Evolutionary conservation across 805 yeast species (phyloP).

Genomic region (Wickerhamiella bombiphila): DNA sequence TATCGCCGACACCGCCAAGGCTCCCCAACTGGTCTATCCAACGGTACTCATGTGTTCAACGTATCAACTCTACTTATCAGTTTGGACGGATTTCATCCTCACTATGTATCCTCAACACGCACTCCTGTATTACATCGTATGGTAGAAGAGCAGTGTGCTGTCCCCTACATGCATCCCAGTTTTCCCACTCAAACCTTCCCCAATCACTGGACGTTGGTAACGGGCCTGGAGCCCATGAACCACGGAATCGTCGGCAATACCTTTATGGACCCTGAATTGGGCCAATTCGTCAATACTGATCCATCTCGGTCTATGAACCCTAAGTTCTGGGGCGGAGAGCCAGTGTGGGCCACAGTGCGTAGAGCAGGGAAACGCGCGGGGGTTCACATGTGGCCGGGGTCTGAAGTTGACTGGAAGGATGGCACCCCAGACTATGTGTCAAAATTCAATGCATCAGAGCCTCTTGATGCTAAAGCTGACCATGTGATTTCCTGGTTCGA

Average conservation of each 20-base stretch:
- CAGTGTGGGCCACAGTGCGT: slow-evolving; percentile 69
- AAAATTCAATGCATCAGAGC: slow-evolving; percentile 49
- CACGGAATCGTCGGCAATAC: slow-evolving; percentile 83
- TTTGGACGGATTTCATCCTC: slow-evolving; percentile 85
- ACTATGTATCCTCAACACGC: slow-evolving; percentile 45
- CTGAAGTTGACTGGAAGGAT: slow-evolving; percentile 49
- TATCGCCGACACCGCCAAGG: slow-evolving; percentile 1
- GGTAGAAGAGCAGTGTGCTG: slow-evolving; percentile 40
- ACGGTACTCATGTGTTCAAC: slow-evolving; percentile 54
- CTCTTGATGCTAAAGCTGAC: slow-evolving; percentile 40
- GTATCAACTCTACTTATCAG: slow-evolving; percentile 75
- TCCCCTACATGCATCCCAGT: slow-evolving; percentile 71
- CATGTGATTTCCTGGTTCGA: slow-evolving; percentile 59
- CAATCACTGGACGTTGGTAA: slow-evolving; percentile 81
- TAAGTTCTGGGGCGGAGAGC: slow-evolving; percentile 85
- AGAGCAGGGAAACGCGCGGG: slow-evolving; percentile 49
- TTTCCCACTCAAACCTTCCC: slow-evolving; percentile 86
- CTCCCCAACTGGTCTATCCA: slow-evolving; percentile 20
- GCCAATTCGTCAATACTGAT: slow-evolving; percentile 50
- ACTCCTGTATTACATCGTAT: slow-evolving; percentile 63
- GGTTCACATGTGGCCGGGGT: slow-evolving; percentile 96
- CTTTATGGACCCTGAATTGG: slow-evolving; percentile 47
- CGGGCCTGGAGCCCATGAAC: slow-evolving; percentile 68
- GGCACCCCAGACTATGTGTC: slow-evolving; percentile 43
- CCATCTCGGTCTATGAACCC: slow-evolving; percentile 36